Evolutionary conservation across 2,329 filamentous ascomycete species (phyloP).

Genomic region (Aspergillus bombycis): DNA sequence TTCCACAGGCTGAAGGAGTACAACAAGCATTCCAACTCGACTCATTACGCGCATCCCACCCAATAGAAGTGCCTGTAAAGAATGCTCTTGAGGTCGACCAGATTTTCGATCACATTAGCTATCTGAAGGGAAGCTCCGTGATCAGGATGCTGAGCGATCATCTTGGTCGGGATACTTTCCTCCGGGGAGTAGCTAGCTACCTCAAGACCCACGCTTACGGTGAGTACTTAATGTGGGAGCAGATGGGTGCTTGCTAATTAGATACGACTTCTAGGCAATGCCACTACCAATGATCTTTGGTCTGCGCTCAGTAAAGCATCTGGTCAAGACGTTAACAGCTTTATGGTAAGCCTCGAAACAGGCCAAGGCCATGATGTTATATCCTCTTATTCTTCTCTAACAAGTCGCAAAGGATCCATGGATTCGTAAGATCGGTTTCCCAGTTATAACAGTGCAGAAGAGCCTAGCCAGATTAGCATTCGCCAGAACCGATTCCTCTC

Average conservation of each 20-base stretch:
- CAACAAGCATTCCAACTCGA: constrained; percentile 90
- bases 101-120: constrained; percentile 96
- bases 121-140: constrained; percentile 92
- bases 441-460: constrained; percentile 85
- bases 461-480: constrained; percentile 77
- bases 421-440: constrained; percentile 95
- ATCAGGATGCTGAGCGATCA: constrained; percentile 95
- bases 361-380: background rate
- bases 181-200: constrained; percentile 87
- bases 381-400: constrained; percentile 9
- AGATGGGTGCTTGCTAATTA: constrained; percentile 9
- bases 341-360: constrained; percentile 65
- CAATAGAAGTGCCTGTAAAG: constrained; percentile 92
- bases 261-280: constrained; percentile 58
- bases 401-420: constrained; percentile 64
- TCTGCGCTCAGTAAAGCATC: constrained; percentile 83
- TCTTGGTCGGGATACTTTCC: constrained; percentile 83
- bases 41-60: constrained; percentile 86
- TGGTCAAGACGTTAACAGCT: constrained; percentile 77
- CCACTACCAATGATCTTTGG: constrained; percentile 91
- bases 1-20: constrained; percentile 76
- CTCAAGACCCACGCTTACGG: constrained; percentile 85
- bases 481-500: constrained; percentile 89
- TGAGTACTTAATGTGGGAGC: constrained; percentile 34
- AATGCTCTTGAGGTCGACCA: constrained; percentile 96